These are phyloP conservation scores for Trichoderma cornu-damae DNA, from an alignment of 2,329 filamentous ascomycete genomes.

Conservation along the genomic window DNA sequence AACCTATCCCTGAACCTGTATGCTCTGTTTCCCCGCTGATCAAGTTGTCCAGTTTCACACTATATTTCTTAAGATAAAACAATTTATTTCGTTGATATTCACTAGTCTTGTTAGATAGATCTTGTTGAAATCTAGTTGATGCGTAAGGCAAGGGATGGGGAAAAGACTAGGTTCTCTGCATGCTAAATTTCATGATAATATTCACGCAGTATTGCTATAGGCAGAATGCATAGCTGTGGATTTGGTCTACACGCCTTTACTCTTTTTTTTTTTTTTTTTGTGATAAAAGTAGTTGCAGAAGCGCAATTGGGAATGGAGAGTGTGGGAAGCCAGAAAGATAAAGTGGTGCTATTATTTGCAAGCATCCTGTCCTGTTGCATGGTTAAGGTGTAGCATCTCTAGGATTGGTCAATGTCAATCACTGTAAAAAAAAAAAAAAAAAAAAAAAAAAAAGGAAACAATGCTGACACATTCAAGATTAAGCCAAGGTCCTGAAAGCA, in stretches of 20 bases:
- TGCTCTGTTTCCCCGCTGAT: neutral
- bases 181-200: neutral
- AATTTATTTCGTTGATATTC: neutral
- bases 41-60: neutral
- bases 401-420: no score
- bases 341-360: neutral
- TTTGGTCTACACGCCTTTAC: neutral
- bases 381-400: neutral
- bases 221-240: neutral
- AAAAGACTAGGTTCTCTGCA: constrained; percentile 9
- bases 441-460: neutral
- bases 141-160: neutral
- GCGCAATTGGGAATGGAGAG: neutral
- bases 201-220: neutral
- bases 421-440: no score
- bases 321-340: neutral
- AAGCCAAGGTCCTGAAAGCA: neutral
- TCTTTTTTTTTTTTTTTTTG: no score
- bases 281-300: no score
- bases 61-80: neutral
- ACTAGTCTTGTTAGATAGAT: neutral
- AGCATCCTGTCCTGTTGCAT: neutral
- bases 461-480: neutral
- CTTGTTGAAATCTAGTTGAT: neutral
- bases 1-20: no score